Base-by-base conservation (phyloP, 2,329 filamentous ascomycete genomes). In the Xylariaceae sp. region DNA sequence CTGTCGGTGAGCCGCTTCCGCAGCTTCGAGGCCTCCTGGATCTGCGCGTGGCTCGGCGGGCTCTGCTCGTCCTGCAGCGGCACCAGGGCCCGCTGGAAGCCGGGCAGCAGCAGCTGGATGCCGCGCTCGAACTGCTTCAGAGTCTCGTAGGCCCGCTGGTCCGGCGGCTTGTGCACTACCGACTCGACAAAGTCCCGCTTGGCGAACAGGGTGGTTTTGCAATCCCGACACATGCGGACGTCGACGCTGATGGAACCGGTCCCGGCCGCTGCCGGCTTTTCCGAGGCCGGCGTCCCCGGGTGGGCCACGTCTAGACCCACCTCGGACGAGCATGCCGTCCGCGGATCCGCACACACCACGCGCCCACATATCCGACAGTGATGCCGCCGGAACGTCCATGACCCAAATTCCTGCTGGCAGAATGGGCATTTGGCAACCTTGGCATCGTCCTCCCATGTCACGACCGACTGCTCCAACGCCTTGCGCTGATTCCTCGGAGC, bases 351-450 rank as follows among this genome's bases (percentile, higher is more conserved):
- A 54, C 92, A 98, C 0, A 98, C 87, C 0, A 98, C 88, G 27
- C 83, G 77, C 3, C 92, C 92, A 51, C 92, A 98, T 59, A 94
- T 81, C 35, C 92, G 77, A 59, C 92, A 98, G 59, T 98, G 92
- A 57, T 96, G 92, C 46, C 92, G 71, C 49, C 92, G 77, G 52
- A 96, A 94, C 2, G 87, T 84, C 73, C 94, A 96, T 11, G 80
- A 83, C 1, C 87, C 83, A 58, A 98, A 98, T 36, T 94, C 87
- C 51, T 98, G 92, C 53, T 94, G 85, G 51, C 92, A 98, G 52
- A 94, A 94, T 0, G 92, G 92, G 53, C 92, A 98, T 43, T 80
- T 79, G 2, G 69, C 42, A 5, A 98, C 88, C 19, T 69, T 75
- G 0, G 80, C 71, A 57, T 98, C 92, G 33, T 96, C 89, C 58